Percentiles rank a stretch among this genome's conserved stretches.
phyloP scores from a whole-genome alignment of 2,329 filamentous ascomycete species.

The Emmonsiellopsis sp. region DNA sequence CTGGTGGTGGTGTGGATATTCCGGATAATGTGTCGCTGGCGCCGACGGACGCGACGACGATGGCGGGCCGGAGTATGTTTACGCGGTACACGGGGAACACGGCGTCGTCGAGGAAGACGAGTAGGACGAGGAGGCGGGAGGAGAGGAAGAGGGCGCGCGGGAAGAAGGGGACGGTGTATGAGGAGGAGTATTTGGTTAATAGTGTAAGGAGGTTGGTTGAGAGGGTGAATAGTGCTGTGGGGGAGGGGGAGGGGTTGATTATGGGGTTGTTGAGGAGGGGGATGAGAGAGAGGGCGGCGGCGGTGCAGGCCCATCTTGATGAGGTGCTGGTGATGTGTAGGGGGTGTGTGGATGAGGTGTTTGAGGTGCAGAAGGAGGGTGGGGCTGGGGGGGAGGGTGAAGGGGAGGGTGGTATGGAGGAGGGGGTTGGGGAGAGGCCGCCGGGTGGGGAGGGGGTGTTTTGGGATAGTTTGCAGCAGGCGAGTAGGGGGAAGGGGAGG shows the following conservation, averaged over 20 bases:
- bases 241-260: constrained; percentile 65
- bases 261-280: constrained; percentile 66
- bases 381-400: constrained; percentile 14
- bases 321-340: constrained; percentile 65
- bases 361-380: constrained; percentile 31
- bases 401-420: constrained; percentile 16
- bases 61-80: constrained; percentile 72
- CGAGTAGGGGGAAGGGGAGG: constrained; percentile 26
- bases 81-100: constrained; percentile 77
- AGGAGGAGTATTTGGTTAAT: constrained; percentile 93
- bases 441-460: constrained; percentile 26
- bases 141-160: constrained; percentile 91
- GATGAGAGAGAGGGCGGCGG: constrained; percentile 80
- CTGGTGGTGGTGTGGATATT: constrained; percentile 51
- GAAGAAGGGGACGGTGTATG: constrained; percentile 94
- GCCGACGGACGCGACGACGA: constrained; percentile 71
- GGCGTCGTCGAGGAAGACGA: constrained; percentile 59
- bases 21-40: constrained; percentile 91
- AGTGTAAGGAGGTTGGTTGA: constrained; percentile 76
- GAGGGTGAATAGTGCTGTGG: constrained; percentile 61
- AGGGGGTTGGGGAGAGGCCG: constrained; percentile 8
- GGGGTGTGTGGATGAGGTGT: constrained; percentile 62
- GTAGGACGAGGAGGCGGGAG: constrained; percentile 78
- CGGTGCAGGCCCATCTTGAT: constrained; percentile 62
- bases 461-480: constrained; percentile 31